These are phyloP conservation scores for Lipomyces japonicus DNA, from an alignment of 805 yeast species.

Conservation along the genomic window DNA sequence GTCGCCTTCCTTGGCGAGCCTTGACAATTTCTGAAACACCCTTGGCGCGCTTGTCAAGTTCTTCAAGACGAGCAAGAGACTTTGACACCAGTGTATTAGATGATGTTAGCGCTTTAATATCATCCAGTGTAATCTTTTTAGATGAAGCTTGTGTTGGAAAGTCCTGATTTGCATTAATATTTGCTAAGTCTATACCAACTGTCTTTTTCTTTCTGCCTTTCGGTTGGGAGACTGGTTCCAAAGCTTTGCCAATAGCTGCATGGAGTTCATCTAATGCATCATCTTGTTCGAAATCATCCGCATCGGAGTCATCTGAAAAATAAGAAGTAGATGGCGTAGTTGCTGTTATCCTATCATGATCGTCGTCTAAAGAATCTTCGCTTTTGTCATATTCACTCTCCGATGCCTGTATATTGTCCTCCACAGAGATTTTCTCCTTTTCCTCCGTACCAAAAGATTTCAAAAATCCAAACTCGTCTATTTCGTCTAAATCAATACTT, in stretches of 20 bases:
- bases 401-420: neutral
- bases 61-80: constrained; percentile 48
- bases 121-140: constrained; percentile 44
- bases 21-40: constrained; percentile 49
- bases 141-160: constrained; percentile 63
- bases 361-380: no score
- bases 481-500: constrained; percentile 82
- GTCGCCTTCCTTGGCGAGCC: constrained; percentile 80
- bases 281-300: constrained; percentile 35
- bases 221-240: no score
- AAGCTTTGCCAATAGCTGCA: constrained; percentile 69
- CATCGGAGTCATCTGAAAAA: neutral
- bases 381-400: neutral
- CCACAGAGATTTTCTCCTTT: no score
- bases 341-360: no score
- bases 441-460: neutral
- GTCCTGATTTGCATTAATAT: no score
- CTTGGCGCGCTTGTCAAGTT: constrained; percentile 28
- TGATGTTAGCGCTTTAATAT: constrained; percentile 60
- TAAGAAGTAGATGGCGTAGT: neutral
- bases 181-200: no score
- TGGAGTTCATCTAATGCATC: constrained; percentile 59
- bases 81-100: constrained; percentile 54
- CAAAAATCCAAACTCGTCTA: constrained; percentile 33
- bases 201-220: no score